Evolutionary conservation across 164 flowering plant genomes (phyloP), one percentile per base, ranked within the genome.

Genomic region (Liquidambar formosana): DNA sequence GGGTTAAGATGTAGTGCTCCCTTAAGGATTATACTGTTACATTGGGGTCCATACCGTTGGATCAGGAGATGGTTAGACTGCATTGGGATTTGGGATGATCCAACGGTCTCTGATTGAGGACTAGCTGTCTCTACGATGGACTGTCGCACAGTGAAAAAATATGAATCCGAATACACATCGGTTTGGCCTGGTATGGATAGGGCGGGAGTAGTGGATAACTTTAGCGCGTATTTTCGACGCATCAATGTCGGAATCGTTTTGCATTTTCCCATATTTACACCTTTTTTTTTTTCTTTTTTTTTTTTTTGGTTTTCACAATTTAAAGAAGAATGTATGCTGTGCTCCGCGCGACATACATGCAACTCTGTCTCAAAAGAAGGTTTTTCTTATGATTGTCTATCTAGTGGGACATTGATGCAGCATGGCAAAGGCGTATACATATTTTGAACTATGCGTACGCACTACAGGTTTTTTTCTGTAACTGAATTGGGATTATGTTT

Each of bases 201-300:
- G 16, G 28, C 26, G 59, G 28, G 28, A 19, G 8, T 8, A 38
- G 3, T 10, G 52, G 46, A 38, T 10, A 18, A 5, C 13, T 12
- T 15, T 47, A 58, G 56, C 74, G 68, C 68, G 56, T 71, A 57
- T 41, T 56, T 64, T 45, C 9, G 63, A 71, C 74, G 68, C 68
- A 64, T 64, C 48, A 33, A 62, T 62, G 68, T 71, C 68, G 56
- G 63, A 57, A 46, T 64, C 44, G 43, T 5, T 33, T 33, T 33
- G 41, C 41, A 2, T 10, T 57, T 41, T 21, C 0, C 8, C 18
- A 18, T 51, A 9, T 5, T 49, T 51, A 6, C 18, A 5, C 16
- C 21, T 51, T 51, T 51, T 51, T 51, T 13, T 16, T 2, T 2
- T 6, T 33, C 6, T 33, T 33, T 33, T 33, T 2, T 2, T 33